Evolutionary conservation across 2,329 filamentous ascomycete genomes (phyloP), one percentile per base, ranked within the genome.

Genomic region (Hymenoscyphus infarciens): DNA sequence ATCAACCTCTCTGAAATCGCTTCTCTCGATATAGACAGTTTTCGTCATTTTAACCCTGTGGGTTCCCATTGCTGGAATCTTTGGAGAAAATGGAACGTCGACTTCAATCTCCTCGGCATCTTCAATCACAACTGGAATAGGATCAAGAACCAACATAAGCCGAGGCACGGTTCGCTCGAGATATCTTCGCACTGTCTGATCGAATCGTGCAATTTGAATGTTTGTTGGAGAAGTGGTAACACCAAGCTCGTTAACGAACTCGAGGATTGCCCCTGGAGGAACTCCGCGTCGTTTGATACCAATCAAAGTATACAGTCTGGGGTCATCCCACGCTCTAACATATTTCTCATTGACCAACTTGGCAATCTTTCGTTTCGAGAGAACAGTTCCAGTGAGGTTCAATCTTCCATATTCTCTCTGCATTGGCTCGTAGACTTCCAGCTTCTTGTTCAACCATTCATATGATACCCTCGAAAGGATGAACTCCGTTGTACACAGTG

Each of bases 401-500:
- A 94, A 80, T 65, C 90, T 85, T 60, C 88, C 83, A 69, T 84
- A 96, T 78, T 97, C 93, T 75, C 94, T 83, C 82, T 98, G 94
- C 91, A 97, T 97, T 0, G 94, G 92, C 72, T 92, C 85, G 76
- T 96, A 96, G 62, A 96, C 87, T 39, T 87, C 91, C 15, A 96
- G 81, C 11, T 86, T 84, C 76, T 92, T 87, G 75, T 95, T 91
- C 38, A 98, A 80, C 86, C 85, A 98, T 73, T 98, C 93, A 73
- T 98, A 99, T 45, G 91, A 95, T 56, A 90, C 87, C 63, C 94
- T 82, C 22, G 90, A 89, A 59, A 91, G 85, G 68, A 93, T 87
- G 71, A 98, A 97, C 75, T 98, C 95, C 1, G 90, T 94, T 0
- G 95, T 98, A 75, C 94, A 98, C 22, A 98, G 81, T 15, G 89